Evolutionary conservation across 805 yeast genomes (phyloP).

Genomic region (Kluyveromyces wickerhamii): DNA sequence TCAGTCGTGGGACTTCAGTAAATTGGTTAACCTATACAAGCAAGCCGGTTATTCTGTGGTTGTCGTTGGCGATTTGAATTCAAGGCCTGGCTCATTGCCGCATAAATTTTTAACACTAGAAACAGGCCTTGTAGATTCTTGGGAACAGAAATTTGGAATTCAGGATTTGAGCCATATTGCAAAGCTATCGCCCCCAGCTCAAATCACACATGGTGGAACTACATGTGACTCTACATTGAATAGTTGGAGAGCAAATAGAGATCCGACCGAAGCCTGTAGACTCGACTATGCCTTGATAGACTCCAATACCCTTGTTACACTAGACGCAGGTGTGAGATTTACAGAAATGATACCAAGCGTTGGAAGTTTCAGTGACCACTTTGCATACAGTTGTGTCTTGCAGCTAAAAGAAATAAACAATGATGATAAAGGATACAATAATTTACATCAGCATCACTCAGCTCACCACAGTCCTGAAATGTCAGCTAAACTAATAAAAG

Average conservation of each 20-base stretch:
- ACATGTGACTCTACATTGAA: conserved; percentile 86
- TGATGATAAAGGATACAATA: background rate
- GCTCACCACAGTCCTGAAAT: conserved; percentile 4
- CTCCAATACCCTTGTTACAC: conserved; percentile 40
- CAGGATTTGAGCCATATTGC: conserved; percentile 37
- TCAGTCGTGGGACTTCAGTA: conserved; percentile 94
- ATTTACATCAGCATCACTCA: background rate
- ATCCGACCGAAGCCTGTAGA: conserved; percentile 68
- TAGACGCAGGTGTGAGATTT: conserved; percentile 64
- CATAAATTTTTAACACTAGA: conserved; percentile 62
- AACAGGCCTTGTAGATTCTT: conserved; percentile 69
- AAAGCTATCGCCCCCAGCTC: conserved; percentile 46
- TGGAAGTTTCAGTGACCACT: conserved; percentile 88
- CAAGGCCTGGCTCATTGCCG: conserved; percentile 80
- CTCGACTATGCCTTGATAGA: conserved; percentile 86
- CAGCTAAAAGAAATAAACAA: conserved; percentile 18
- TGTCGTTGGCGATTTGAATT: conserved; percentile 89
- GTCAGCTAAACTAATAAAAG: conserved; percentile 6
- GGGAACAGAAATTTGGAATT: conserved; percentile 61
- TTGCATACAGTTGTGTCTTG: conserved; percentile 57
- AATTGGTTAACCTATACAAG: conserved; percentile 49
- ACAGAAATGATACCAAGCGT: conserved; percentile 58
- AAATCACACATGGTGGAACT: conserved; percentile 65
- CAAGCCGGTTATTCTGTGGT: conserved; percentile 78
- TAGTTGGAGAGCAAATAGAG: conserved; percentile 63